Evolutionary conservation across 2,329 filamentous ascomycete species (phyloP).

Genomic region (Metarhizium album): DNA sequence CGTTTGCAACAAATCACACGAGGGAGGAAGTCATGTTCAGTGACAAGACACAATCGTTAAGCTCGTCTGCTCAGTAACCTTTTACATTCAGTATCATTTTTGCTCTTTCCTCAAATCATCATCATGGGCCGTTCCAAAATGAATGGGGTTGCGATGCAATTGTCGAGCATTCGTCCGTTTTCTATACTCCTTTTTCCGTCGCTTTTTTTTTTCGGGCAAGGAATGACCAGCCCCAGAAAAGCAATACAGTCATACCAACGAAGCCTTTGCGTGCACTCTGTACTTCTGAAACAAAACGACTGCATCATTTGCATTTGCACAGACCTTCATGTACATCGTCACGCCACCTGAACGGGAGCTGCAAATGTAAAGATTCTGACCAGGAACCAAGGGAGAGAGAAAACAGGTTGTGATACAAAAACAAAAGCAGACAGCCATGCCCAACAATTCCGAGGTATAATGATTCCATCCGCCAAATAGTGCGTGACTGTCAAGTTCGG

Average conservation of each 20-base stretch:
- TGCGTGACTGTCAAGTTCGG: neutral
- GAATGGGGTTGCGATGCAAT: neutral
- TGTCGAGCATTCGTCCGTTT: neutral
- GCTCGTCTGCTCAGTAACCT: neutral
- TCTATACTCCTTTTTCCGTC: neutral
- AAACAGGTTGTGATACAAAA: constrained; percentile 1
- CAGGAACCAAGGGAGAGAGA: neutral
- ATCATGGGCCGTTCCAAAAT: neutral
- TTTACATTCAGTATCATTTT: neutral
- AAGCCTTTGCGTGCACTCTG: neutral
- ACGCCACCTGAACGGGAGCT: neutral
- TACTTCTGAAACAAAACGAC: neutral
- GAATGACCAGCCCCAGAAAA: neutral
- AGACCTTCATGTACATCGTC: neutral
- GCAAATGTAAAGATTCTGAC: constrained; percentile 1
- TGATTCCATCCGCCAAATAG: neutral
- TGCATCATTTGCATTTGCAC: neutral
- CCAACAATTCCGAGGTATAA: constrained; percentile 5
- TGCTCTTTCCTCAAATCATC: neutral
- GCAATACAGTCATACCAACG: neutral
- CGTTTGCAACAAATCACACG: neutral
- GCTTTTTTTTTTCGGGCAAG: neutral
- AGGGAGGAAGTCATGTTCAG: neutral
- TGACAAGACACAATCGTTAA: neutral
- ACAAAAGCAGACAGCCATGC: constrained; percentile 3